Evolutionary conservation across 768 basidiomycete genomes (phyloP).

Genomic region (Mycena epipterygia): DNA sequence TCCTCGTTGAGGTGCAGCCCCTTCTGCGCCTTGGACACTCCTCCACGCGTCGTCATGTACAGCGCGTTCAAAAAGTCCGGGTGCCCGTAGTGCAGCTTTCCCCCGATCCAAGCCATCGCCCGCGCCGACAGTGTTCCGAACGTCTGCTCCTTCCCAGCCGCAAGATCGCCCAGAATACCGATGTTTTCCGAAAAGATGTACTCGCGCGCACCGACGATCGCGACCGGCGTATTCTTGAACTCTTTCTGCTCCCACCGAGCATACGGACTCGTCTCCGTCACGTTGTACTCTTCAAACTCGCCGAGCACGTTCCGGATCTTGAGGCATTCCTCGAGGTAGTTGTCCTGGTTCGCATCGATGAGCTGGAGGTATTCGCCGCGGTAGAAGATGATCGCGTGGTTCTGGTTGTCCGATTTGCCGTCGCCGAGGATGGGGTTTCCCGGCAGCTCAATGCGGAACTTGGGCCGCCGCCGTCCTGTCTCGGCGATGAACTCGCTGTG

Average conservation of each 20-base stretch:
- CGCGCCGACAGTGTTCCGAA: slow-evolving; percentile 98
- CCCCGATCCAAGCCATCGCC: slow-evolving; percentile 96
- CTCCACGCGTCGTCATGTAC: slow-evolving; percentile 98
- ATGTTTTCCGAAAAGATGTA: slow-evolving; percentile 99
- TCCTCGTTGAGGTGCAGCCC: slow-evolving; percentile 99
- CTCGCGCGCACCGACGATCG: slow-evolving; percentile 99
- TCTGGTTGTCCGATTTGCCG: slow-evolving; percentile 99
- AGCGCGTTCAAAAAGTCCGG: slow-evolving; percentile 98
- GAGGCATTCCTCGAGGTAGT: slow-evolving; percentile 99
- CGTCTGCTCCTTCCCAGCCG: slow-evolving; percentile 99
- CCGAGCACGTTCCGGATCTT: slow-evolving; percentile 98
- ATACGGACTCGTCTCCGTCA: slow-evolving; percentile 92
- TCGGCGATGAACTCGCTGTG: slow-evolving; percentile 96
- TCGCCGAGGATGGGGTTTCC: slow-evolving; percentile 99
- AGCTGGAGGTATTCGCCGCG: slow-evolving; percentile 99
- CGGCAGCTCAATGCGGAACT: slow-evolving; percentile 98
- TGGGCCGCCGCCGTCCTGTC: slow-evolving; percentile 90
- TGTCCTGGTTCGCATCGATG: slow-evolving; percentile 99
- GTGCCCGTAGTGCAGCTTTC: slow-evolving; percentile 98
- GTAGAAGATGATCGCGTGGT: slow-evolving; percentile 99
- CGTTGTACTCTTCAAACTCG: slow-evolving; percentile 94
- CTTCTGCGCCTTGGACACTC: slow-evolving; percentile 99
- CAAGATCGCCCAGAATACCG: slow-evolving; percentile 97
- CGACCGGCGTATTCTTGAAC: slow-evolving; percentile 89
- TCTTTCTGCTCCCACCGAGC: slow-evolving; percentile 91